Evolutionary conservation across 2,329 filamentous ascomycete genomes (phyloP).

Genomic region (Fusarium equiseti): DNA sequence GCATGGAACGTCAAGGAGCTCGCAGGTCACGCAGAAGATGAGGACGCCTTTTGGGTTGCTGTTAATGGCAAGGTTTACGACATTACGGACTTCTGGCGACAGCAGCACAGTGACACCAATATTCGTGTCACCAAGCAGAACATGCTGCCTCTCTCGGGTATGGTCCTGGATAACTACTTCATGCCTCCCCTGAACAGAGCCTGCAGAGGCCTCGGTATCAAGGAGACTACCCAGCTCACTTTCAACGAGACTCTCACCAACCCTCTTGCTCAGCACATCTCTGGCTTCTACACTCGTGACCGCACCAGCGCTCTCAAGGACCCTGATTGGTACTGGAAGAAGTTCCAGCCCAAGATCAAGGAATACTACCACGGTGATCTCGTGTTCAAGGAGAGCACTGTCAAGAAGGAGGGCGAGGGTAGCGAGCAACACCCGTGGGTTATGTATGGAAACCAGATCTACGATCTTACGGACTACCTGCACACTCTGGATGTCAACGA

Average conservation of each 20-base stretch:
- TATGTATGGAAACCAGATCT: slow-evolving; percentile 79
- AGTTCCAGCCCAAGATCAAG: slow-evolving; percentile 82
- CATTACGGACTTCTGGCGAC: slow-evolving; percentile 86
- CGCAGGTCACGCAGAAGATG: slow-evolving; percentile 76
- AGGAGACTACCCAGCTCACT: slow-evolving; percentile 66
- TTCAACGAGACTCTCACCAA: slow-evolving; percentile 73
- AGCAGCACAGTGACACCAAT: slow-evolving; percentile 81
- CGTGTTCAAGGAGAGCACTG: slow-evolving; percentile 72
- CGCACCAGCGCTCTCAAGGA: slow-evolving; percentile 68
- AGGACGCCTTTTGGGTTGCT: slow-evolving; percentile 86
- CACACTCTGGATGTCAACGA: slow-evolving; percentile 74
- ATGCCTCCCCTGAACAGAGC: slow-evolving; percentile 78
- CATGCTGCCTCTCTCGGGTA: slow-evolving; percentile 84
- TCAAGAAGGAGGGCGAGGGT: slow-evolving; percentile 72
- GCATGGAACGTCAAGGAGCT: slow-evolving; percentile 84
- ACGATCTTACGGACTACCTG: slow-evolving; percentile 94
- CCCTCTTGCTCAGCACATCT: slow-evolving; percentile 72
- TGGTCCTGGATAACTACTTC: slow-evolving; percentile 88
- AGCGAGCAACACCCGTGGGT: slow-evolving; percentile 81
- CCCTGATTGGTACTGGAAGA: slow-evolving; percentile 80
- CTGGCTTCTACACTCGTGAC: slow-evolving; percentile 70
- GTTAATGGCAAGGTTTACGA: slow-evolving; percentile 93
- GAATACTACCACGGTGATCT: slow-evolving; percentile 90
- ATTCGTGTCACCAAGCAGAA: slow-evolving; percentile 69
- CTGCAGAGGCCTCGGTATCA: slow-evolving; percentile 78